Percentiles rank a stretch among this genome's conserved stretches.
These are phyloP conservation scores for Posidonia oceanica DNA, from an alignment of 116 monocot species.

Conservation along the genomic window DNA sequence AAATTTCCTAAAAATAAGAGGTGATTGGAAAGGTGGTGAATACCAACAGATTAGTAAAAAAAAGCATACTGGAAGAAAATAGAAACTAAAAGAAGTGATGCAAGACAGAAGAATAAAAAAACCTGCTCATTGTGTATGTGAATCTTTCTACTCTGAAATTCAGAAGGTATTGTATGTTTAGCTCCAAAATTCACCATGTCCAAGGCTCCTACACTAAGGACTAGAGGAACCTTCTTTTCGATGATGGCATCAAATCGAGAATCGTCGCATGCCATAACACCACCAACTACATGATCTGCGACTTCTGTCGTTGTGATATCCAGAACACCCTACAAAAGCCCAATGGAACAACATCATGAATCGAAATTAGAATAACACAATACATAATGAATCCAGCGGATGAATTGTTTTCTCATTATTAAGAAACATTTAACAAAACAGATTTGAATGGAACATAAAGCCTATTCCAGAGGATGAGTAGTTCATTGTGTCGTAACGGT, in stretches of 20 bases:
- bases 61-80: background rate
- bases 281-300: slow-evolving; percentile 88
- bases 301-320: slow-evolving; percentile 95
- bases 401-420: too few relatives aligned
- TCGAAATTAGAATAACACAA: too few relatives aligned
- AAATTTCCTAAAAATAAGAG: too few relatives aligned
- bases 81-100: background rate
- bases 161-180: slow-evolving; percentile 57
- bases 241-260: slow-evolving; percentile 76
- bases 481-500: too few relatives aligned
- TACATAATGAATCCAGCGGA: too few relatives aligned
- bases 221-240: slow-evolving; percentile 75
- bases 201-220: slow-evolving; percentile 77
- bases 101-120: slow-evolving; percentile 1
- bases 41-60: too few relatives aligned
- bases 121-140: slow-evolving; percentile 91
- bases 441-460: too few relatives aligned
- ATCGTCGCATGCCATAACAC: slow-evolving; percentile 78
- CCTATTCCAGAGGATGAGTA: too few relatives aligned
- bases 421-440: too few relatives aligned
- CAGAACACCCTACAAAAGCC: slow-evolving; percentile 58
- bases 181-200: slow-evolving; percentile 97
- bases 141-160: slow-evolving; percentile 55
- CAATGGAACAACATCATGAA: too few relatives aligned
- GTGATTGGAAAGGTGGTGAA: too few relatives aligned